Percentiles rank a stretch among this genome's conserved stretches.
phyloP scores from a whole-genome alignment of 169 alveolate species.

The Theileria equi region DNA sequence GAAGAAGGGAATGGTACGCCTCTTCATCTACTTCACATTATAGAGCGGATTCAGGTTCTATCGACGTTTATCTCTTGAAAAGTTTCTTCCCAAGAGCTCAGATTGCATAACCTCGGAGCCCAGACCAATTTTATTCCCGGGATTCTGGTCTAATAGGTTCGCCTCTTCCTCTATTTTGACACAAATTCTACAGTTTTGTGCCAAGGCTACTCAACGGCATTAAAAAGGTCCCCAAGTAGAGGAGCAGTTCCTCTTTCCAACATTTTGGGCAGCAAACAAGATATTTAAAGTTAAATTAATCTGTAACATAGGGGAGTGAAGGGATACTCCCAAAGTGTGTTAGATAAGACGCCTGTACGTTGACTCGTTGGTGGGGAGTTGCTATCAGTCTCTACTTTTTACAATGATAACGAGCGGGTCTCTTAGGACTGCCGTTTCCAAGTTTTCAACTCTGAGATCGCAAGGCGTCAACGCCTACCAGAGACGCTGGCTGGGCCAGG shows the following conservation, averaged over 20 bases:
- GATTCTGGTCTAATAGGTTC: slow-evolving; percentile 73
- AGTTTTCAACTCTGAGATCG: slow-evolving; percentile 20
- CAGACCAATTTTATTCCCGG: slow-evolving; percentile 68
- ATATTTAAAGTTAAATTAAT: no score
- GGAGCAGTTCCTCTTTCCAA: no score
- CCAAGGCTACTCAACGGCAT: slow-evolving; percentile 13
- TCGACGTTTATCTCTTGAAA: slow-evolving; percentile 32
- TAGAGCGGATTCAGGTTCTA: slow-evolving; percentile 32
- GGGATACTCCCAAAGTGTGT: background rate
- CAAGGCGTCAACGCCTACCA: slow-evolving; percentile 16
- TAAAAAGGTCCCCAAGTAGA: slow-evolving; percentile 11
- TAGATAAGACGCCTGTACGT: background rate
- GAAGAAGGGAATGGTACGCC: slow-evolving; percentile 72
- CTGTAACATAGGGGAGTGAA: background rate
- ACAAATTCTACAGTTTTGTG: slow-evolving; percentile 17
- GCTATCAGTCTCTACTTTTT: background rate
- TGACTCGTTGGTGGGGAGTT: background rate
- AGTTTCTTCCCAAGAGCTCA: slow-evolving; percentile 26
- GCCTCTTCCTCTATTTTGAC: background rate
- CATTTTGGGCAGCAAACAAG: no score
- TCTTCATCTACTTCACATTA: background rate
- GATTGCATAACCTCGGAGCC: background rate
- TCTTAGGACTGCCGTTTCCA: no score
- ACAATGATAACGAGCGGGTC: no score
- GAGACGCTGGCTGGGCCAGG: slow-evolving; percentile 58